Percentiles rank a stretch among this genome's conserved stretches.
Evolutionary conservation across 192 early-diverging fungal genomes (phyloP).

Genomic region (Gaertneriomyces sp.): DNA sequence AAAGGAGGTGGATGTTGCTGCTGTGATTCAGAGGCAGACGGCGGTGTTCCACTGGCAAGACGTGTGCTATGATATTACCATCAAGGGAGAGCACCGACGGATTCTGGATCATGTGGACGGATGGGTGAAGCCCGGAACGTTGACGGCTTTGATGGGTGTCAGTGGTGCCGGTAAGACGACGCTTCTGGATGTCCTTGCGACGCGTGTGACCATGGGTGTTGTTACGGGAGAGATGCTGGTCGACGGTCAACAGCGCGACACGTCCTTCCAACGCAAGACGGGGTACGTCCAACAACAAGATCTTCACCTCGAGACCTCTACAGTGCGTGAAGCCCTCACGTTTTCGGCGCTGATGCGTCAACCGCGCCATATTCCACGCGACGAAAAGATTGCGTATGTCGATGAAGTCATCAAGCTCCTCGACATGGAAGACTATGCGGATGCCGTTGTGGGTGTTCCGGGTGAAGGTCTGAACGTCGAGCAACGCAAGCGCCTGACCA

Average conservation of each 20-base stretch:
- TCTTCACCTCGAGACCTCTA: constrained; percentile 36
- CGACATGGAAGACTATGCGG: constrained; percentile 67
- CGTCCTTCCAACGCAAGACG: constrained; percentile 17
- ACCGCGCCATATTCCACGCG: constrained; percentile 17
- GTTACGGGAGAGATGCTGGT: constrained; percentile 72
- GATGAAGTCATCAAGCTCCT: constrained; percentile 55
- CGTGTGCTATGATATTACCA: constrained; percentile 6
- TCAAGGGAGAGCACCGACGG: constrained; percentile 53
- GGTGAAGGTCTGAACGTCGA: constrained; percentile 70
- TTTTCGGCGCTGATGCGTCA: constrained; percentile 38
- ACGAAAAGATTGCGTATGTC: constrained; percentile 29
- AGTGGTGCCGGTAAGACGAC: constrained; percentile 46
- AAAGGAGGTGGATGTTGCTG: neutral
- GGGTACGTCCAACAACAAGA: constrained; percentile 47
- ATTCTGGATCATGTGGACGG: constrained; percentile 64
- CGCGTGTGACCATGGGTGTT: constrained; percentile 55
- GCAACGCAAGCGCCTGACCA: constrained; percentile 80
- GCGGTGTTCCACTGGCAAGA: constrained; percentile 17
- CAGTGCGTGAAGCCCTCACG: constrained; percentile 33
- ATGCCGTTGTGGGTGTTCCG: constrained; percentile 72
- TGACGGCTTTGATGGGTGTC: constrained; percentile 72
- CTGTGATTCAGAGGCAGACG: neutral
- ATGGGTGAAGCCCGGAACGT: constrained; percentile 68
- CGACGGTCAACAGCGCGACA: constrained; percentile 59
- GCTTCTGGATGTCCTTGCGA: constrained; percentile 49